A percentile compares a stretch with the other conserved stretches of the same genome.
phyloP scores from a whole-genome alignment of 129 eudicot species.

The Pulicaria dysenterica region DNA sequence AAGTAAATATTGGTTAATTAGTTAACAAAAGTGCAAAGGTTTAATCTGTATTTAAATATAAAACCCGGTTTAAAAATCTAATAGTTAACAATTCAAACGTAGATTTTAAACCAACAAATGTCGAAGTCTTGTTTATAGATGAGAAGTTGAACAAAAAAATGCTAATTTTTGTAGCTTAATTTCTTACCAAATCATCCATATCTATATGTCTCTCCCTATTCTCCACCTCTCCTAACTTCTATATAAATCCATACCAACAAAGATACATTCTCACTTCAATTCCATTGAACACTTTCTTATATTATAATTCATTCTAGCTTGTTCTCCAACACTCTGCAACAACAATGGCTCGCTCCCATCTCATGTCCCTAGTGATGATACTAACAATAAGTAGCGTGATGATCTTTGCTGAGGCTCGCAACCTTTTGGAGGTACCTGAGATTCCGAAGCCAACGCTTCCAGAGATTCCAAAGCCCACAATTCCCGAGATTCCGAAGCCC shows the following conservation, averaged over 20 bases:
- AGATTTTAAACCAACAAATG: too few relatives aligned
- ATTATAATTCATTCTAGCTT: neutral
- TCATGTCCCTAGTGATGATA: slow-evolving; percentile 14
- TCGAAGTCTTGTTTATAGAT: too few relatives aligned
- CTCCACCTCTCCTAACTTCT: neutral
- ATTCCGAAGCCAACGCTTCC: slow-evolving; percentile 14
- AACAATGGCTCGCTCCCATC: slow-evolving; percentile 23
- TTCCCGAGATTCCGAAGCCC: slow-evolving; percentile 19
- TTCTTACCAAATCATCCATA: too few relatives aligned
- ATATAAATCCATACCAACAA: slow-evolving; percentile 6
- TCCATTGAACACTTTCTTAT: neutral
- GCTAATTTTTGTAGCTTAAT: too few relatives aligned
- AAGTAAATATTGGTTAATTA: too few relatives aligned
- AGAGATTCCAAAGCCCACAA: neutral
- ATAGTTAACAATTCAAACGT: too few relatives aligned
- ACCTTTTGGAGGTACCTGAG: slow-evolving; percentile 30
- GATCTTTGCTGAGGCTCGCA: slow-evolving; percentile 20
- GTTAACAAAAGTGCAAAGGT: too few relatives aligned
- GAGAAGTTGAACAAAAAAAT: too few relatives aligned
- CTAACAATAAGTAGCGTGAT: slow-evolving; percentile 1
- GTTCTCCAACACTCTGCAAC: neutral
- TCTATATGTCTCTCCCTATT: neutral
- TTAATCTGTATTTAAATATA: too few relatives aligned
- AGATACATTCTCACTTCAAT: neutral
- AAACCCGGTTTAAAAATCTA: too few relatives aligned